phyloP scores from a whole-genome alignment of 768 basidiomycete genomes.

The Dacryopinax primogenitus region DNA sequence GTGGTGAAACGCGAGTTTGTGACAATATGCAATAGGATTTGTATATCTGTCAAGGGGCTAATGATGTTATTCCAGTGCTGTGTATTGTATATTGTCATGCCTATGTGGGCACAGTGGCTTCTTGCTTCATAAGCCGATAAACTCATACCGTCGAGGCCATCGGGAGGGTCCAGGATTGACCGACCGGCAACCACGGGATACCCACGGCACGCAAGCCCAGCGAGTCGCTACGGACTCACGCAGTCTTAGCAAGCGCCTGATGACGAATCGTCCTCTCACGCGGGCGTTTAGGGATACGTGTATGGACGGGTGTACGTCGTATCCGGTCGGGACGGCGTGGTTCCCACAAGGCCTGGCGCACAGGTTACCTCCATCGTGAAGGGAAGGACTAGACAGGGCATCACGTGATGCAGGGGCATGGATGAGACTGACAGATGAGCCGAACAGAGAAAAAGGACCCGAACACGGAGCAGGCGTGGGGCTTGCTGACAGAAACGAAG shows the following conservation, averaged over 20 bases:
- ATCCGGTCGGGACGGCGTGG: neutral
- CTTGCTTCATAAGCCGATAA: neutral
- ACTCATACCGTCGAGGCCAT: too few relatives aligned
- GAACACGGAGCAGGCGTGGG: slow-evolving; percentile 1
- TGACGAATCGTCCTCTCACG: neutral
- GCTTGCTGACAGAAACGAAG: neutral
- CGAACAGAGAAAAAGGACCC: neutral
- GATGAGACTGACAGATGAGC: neutral
- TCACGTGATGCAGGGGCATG: slow-evolving; percentile 5
- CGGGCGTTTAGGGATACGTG: neutral
- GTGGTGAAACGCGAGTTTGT: neutral
- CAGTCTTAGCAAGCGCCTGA: neutral
- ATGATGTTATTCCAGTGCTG: too few relatives aligned
- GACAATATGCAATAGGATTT: too few relatives aligned
- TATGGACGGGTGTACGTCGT: too few relatives aligned
- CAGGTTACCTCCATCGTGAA: neutral
- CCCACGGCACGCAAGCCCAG: too few relatives aligned
- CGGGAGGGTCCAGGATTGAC: too few relatives aligned
- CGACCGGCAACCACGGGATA: too few relatives aligned
- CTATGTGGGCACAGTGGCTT: neutral
- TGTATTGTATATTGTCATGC: too few relatives aligned
- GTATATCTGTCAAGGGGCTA: too few relatives aligned
- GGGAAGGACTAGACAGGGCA: neutral
- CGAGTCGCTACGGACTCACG: too few relatives aligned
- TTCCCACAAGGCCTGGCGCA: slow-evolving; percentile 2